Evolutionary conservation across 2,329 filamentous ascomycete genomes (phyloP).

Genomic region (Monosporascus sp.): DNA sequence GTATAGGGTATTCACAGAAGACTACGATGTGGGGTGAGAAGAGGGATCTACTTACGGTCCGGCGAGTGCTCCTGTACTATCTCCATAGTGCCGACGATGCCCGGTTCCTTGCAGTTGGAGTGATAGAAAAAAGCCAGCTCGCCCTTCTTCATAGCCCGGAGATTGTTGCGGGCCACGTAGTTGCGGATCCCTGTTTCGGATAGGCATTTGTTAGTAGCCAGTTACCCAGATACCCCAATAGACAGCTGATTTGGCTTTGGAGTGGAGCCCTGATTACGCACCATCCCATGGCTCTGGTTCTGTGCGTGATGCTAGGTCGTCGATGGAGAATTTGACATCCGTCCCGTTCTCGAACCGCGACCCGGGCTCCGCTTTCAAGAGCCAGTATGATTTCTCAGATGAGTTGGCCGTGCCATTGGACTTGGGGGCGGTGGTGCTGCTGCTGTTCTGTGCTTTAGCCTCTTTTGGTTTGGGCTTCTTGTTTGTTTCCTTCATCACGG

Average conservation of each 20-base stretch:
- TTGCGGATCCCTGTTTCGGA: slow-evolving; percentile 27
- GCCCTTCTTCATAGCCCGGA: slow-evolving; percentile 84
- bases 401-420: slow-evolving; percentile 2
- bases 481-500: slow-evolving; percentile 2
- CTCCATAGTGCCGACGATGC: slow-evolving; percentile 83
- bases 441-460: background rate
- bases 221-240: background rate
- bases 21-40: background rate
- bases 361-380: slow-evolving; percentile 86
- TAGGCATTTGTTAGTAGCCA: background rate
- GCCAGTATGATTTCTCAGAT: slow-evolving; percentile 53
- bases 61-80: slow-evolving; percentile 78
- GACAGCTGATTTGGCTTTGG: background rate
- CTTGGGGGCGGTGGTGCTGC: slow-evolving; percentile 8
- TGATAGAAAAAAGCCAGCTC: slow-evolving; percentile 97
- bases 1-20: background rate
- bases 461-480: background rate
- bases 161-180: slow-evolving; percentile 70
- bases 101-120: slow-evolving; percentile 84
- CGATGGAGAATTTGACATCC: slow-evolving; percentile 91
- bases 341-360: slow-evolving; percentile 78
- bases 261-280: slow-evolving; percentile 34
- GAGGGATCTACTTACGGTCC: slow-evolving; percentile 54
- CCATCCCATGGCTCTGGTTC: slow-evolving; percentile 90
- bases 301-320: slow-evolving; percentile 69